Conservation (phyloP, 352 stramenopile species). For the Phytophthora pinifolia region DNA sequence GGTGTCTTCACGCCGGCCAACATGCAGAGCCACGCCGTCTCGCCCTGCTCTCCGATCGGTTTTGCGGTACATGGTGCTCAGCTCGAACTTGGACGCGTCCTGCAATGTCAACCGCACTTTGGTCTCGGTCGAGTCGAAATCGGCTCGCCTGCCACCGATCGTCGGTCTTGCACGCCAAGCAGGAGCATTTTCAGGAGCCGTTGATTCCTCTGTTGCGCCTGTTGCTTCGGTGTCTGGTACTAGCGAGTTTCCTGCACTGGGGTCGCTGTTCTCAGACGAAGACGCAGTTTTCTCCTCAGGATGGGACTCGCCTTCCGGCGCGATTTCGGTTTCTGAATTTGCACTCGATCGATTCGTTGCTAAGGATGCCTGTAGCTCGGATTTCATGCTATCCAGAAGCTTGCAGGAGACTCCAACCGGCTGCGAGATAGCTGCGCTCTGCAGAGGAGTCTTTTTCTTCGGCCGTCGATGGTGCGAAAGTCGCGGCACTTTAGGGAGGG, state of each 20-base stretch:
- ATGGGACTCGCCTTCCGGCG: not conserved
- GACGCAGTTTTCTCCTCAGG: conserved; percentile 4
- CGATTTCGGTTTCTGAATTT: conserved; percentile 12
- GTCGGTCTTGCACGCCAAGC: conserved; percentile 52
- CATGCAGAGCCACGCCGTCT: conserved; percentile 74
- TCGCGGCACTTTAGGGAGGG: conserved; percentile 39
- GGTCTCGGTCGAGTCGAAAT: conserved; percentile 73
- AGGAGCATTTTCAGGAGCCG: conserved; percentile 4
- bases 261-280: conserved; percentile 10
- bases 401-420: conserved; percentile 62
- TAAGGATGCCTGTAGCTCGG: conserved; percentile 60
- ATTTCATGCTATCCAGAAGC: conserved; percentile 70
- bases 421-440: conserved; percentile 42
- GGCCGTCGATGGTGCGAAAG: conserved; percentile 29
- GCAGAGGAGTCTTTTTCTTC: conserved; percentile 36
- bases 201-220: conserved; percentile 6
- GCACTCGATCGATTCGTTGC: conserved; percentile 11
- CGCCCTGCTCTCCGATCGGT: conserved; percentile 73
- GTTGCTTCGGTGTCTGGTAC: conserved; percentile 8
- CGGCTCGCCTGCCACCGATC: conserved; percentile 50
- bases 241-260: conserved; percentile 2
- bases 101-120: conserved; percentile 76
- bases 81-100: conserved; percentile 73
- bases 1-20: conserved; percentile 75
- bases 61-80: conserved; percentile 87